phyloP scores from a whole-genome alignment of 768 basidiomycete species.

The Pisolithus sp. region DNA sequence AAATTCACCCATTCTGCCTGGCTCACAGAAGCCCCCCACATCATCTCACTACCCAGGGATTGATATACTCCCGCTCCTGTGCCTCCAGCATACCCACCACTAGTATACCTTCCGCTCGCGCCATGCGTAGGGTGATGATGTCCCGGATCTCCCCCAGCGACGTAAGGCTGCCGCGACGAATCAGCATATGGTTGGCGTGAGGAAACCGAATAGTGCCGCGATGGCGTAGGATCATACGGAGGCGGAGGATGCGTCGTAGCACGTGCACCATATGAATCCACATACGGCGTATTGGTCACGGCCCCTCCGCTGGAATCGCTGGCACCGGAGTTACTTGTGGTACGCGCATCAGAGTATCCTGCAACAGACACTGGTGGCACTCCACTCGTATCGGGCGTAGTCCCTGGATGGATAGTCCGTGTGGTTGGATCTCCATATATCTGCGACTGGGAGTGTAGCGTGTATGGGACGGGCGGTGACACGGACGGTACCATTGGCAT shows the following conservation, averaged over 20 bases:
- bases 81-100: constrained; percentile 28
- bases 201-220: constrained; percentile 14
- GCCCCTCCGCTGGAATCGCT: neutral
- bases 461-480: constrained; percentile 21
- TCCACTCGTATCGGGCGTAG: neutral
- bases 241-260: neutral
- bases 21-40: constrained; percentile 76
- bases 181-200: constrained; percentile 19
- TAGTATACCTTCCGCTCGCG: constrained; percentile 30
- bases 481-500: constrained; percentile 15
- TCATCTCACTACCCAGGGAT: constrained; percentile 49
- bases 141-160: constrained; percentile 14
- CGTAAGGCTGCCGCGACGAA: constrained; percentile 23
- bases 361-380: neutral
- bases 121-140: neutral
- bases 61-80: constrained; percentile 32
- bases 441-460: constrained; percentile 20
- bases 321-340: neutral
- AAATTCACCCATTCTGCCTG: constrained; percentile 68
- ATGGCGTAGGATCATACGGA: neutral
- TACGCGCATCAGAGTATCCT: constrained; percentile 2
- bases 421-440: constrained; percentile 18
- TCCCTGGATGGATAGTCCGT: constrained; percentile 3
- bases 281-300: neutral
- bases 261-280: neutral